Conservation (phyloP, 2,329 filamentous ascomycete species). For the Hypoxylon sp. region DNA sequence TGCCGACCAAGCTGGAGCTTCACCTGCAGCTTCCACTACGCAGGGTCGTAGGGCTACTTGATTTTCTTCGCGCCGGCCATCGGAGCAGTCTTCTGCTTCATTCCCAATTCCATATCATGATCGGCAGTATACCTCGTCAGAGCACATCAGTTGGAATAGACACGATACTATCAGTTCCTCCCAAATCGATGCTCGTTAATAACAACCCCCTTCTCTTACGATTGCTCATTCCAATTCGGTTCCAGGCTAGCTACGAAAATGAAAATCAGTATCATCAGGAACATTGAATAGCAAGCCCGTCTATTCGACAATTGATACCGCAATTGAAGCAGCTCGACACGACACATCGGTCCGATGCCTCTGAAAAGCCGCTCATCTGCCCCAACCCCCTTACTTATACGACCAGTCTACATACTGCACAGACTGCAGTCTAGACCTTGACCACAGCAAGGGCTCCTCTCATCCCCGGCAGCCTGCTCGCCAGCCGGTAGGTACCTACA, state of each 20-base stretch:
- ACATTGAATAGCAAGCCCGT: neutral
- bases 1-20: slow-evolving; percentile 3
- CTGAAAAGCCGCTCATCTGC: slow-evolving; percentile 1
- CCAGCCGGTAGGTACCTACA: neutral
- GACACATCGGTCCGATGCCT: slow-evolving; percentile 37
- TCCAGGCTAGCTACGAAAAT: slow-evolving; percentile 4
- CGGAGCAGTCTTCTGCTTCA: neutral
- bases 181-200: neutral
- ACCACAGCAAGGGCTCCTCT: slow-evolving; percentile 11
- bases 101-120: neutral
- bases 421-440: slow-evolving; percentile 9
- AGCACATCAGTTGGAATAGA: neutral
- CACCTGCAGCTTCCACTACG: neutral
- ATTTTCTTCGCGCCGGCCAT: neutral
- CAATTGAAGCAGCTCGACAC: slow-evolving; percentile 19
- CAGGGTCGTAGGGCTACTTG: neutral
- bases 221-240: neutral
- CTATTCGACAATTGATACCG: slow-evolving; percentile 18
- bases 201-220: neutral
- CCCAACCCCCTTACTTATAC: slow-evolving; percentile 9
- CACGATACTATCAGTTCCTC: neutral
- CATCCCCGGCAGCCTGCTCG: neutral
- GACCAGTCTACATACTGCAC: slow-evolving; percentile 12
- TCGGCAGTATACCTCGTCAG: neutral
- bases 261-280: neutral